Evolutionary conservation across 2,329 filamentous ascomycete genomes (phyloP), one percentile per base, ranked within the genome.

Genomic region (Diatrype stigma): DNA sequence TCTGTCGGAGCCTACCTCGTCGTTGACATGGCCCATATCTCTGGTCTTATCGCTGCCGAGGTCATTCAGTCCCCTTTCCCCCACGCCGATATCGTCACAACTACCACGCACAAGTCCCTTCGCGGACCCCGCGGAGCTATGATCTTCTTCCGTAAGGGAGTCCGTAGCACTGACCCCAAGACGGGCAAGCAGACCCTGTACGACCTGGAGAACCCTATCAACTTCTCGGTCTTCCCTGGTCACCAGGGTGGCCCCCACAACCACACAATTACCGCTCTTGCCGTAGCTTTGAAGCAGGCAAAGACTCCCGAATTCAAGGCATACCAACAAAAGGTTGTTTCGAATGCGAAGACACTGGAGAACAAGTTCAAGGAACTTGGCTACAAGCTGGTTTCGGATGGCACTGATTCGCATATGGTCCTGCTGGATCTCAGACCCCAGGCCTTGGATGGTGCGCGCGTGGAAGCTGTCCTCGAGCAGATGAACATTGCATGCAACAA

Each of bases 401-500:
- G 94, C 63, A 99, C 94, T 40, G 94, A 99, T 76, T 96, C 92
- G 67, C 94, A 99, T 79, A 90, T 99, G 80, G 92, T 99, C 46
- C 86, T 99, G 51, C 75, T 99, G 55, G 94, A 99, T 73, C 85
- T 99, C 60, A 92, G 95, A 70, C 85, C 91, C 67, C 83, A 89
- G 69, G 80, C 76, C 57, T 84, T 99, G 17, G 94, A 99, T 65
- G 94, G 94, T 65, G 94, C 94, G 52, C 90, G 94, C 72, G 89
- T 97, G 40, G 94, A 99, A 81, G 87, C 90, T 56, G 88, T 99
- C 53, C 86, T 99, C 19, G 94, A 99, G 79, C 89, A 95, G 72
- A 94, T 96, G 75, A 96, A 96, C 80, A 96, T 99, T 72, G 92
- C 94, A 56, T 96, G 91, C 84, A 99, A 99, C 86, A 99, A 99